Evolutionary conservation across 306 rosid genomes (phyloP), one percentile per base, ranked within the genome.

Genomic region (Potentilla sterilis): DNA sequence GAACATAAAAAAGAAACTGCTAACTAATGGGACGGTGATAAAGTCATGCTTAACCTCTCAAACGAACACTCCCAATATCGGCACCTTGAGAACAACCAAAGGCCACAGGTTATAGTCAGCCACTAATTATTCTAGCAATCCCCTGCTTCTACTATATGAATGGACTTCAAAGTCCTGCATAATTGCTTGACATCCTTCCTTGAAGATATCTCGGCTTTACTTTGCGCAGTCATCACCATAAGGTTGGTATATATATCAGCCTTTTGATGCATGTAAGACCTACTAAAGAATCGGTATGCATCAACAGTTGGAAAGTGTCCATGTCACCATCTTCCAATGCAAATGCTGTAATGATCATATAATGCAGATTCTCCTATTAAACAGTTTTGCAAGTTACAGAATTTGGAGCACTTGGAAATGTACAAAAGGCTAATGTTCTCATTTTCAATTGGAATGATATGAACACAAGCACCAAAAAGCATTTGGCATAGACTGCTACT

Each of bases 401-500:
- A 61, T 59, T 59, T 28, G 38, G 38, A 59, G 65, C 70, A 65
- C 65, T 21, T 16, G n/a, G 5, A 24, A 21, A 59, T 11, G 14
- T 32, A 14, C 66, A 61, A 24, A 24, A 4, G 38, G 65, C 65
- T 59, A 1, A 3, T 57, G 16, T 24, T 10, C 16, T 58, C 49
- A 18, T 38, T 58, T 73, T 57, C 43, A 24, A 42, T 41, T 58
- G 10, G 42, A 58, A 28, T 70, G 4, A 70, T 70, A 24, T 47
- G 24, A 63, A 37, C 4, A 34, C 70, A 22, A 43, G 22, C 68
- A 58, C 19, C 6, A 1, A 34, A 28, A 28, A 72, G 18, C 68
- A 21, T 49, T 70, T 3, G 38, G 40, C 80, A 43, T 63, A 66
- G 80, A 67, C 35, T 24, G 38, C 13, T 40, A 21, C 35, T 55